Base-by-base conservation (phyloP, 2,329 filamentous ascomycete species). In the Lomentospora prolificans region DNA sequence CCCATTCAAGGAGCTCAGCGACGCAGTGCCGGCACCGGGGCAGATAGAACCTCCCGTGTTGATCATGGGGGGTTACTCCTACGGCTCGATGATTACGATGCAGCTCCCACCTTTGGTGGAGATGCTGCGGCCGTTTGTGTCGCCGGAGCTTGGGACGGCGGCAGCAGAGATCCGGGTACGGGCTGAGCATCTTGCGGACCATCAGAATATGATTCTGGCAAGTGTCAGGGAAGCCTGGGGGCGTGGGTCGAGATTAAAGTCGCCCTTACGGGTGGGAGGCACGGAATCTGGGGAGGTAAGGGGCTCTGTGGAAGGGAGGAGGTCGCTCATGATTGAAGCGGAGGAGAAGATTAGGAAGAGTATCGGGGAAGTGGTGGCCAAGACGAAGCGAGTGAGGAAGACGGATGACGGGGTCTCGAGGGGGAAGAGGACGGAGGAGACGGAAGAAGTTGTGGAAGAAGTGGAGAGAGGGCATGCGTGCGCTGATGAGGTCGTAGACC, bases 11-110 rank as follows among this genome's bases (percentile, higher is more conserved):
- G 2, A 10, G n/a, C 19, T 19, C 3, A 28, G 8, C 14, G 51
- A 24, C 3, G 17, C 6, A 4, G n/a, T 28, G 28, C 22, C 19
- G 1, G 8, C 33, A 25, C 17, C 17, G 10, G 60, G 1, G 4
- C 44, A 41, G 44, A 48, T 6, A 48, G 44, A 48, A 14, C 22
- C 44, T 2, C 70, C 69, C 2, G 56, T 75, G 51, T 64, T 84
- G 2, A 63, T 96, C 4, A 74, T 94, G 5, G 86, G 80, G 2
- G 91, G 91, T 10, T 96, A 96, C 67, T 96, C 90, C 0, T 96
- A 96, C 67, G 94, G 94, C 46, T 89, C 90, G 3, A 79, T 96
- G 64, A 81, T 97, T 39, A 84, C 89, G 2, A 83, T 80, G 0
- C 82, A 86, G 57, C 77, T 95, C 0, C 89, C 90, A 0, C 75